Base-by-base conservation (phyloP, 2,329 filamentous ascomycete species). In the Talaromyces albobiverticillius region DNA sequence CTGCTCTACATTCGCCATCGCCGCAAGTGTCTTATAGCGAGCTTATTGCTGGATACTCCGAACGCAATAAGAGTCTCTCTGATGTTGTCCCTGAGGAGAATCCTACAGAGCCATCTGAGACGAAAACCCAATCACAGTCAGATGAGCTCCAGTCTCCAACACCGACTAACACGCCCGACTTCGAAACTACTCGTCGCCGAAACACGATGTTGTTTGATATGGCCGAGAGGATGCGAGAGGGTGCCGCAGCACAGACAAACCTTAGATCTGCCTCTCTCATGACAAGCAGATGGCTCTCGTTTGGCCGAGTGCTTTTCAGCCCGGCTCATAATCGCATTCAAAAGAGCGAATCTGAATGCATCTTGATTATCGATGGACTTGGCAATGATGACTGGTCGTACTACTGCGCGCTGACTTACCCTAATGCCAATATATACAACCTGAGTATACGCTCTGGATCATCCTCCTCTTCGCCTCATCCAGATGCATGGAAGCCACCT, bases 11-110 rank as follows among this genome's bases (percentile, higher is more conserved):
- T 56, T 72, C 76, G 14, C 78, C 77, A 1, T 77, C 77, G 2
- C 79, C 79, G 1, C 78, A 81, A 16, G 71, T 78, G 20, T 82
- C 81, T 2, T 71, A 82, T 36, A 78, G 76, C 41, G 80, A 83
- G 20, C 75, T 82, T 40, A 71, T 80, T 36, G 75, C 76, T 38
- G 76, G 75, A n/a, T 80, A 82, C 60, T 75, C 73, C 25, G 74
- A 67, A 34, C 59, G 60, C 8, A 60, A 61, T 34, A 62, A 62
- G 13, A 61, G 61, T 14, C 65, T 59, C 34, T 51, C 51, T n/a
- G 60, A 58, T 31, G 61, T 60, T 9, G 57, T 56, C 5, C 57
- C 63, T n/a, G 57, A 58, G 9, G 57, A 61, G 3, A 61, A 59
- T 23, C 51, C 57, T 22, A 59, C 63, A 10, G 59, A 64, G 7